phyloP scores from a whole-genome alignment of 164 flowering plant species.

The Magnolia kwangsiensis region DNA sequence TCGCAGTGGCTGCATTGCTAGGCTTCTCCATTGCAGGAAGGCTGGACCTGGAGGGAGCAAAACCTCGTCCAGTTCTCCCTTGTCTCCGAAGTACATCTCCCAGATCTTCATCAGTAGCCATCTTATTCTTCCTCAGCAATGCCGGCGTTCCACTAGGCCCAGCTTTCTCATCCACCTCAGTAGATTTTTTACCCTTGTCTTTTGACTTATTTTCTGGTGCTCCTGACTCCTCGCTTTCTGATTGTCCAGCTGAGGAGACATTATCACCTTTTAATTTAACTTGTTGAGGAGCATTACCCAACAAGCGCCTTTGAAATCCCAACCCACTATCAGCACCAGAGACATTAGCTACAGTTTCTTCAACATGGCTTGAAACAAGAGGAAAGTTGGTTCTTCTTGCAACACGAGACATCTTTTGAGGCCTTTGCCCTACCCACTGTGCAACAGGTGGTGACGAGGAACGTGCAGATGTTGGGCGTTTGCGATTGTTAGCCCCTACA shows the following conservation, averaged over 20 bases:
- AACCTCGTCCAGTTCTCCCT: slow-evolving; percentile 69
- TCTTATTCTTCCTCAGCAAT: slow-evolving; percentile 63
- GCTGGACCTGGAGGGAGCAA: slow-evolving; percentile 50
- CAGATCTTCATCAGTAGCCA: slow-evolving; percentile 45
- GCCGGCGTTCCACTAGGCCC: slow-evolving; percentile 52
- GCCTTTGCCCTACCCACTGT: slow-evolving; percentile 80
- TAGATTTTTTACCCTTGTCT: slow-evolving; percentile 51
- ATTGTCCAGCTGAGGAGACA: slow-evolving; percentile 54
- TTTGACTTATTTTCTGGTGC: slow-evolving; percentile 58
- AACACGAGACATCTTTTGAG: slow-evolving; percentile 71
- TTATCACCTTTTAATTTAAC: slow-evolving; percentile 54
- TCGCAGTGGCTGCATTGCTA: slow-evolving; percentile 56
- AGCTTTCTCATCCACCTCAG: slow-evolving; percentile 59
- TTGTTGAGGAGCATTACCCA: slow-evolving; percentile 52
- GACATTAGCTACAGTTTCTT: slow-evolving; percentile 47
- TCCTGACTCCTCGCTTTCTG: slow-evolving; percentile 90
- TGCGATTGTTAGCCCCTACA: slow-evolving; percentile 57
- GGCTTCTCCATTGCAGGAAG: slow-evolving; percentile 46
- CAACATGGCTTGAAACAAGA: slow-evolving; percentile 55
- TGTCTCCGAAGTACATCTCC: slow-evolving; percentile 78
- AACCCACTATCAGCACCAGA: slow-evolving; percentile 43
- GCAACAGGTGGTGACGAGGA: slow-evolving; percentile 84
- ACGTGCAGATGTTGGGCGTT: slow-evolving; percentile 53
- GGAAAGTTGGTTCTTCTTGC: slow-evolving; percentile 80
- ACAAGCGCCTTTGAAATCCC: slow-evolving; percentile 40